Conservation (phyloP, 2,329 filamentous ascomycete genomes). For the Lasiodiplodia hormozganensis region DNA sequence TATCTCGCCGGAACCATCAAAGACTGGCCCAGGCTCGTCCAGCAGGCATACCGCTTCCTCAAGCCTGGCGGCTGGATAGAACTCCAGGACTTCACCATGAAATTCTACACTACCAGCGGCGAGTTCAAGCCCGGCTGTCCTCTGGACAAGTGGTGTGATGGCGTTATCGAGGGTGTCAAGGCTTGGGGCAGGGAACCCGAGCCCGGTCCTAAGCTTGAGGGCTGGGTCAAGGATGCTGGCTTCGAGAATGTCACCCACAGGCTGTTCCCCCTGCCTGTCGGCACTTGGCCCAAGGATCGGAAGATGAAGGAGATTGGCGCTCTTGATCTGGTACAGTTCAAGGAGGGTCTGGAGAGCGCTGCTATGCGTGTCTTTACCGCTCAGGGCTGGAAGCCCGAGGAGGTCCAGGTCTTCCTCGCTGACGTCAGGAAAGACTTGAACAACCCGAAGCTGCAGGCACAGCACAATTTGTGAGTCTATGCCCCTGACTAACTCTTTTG, state of each 20-base stretch:
- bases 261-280: slow-evolving; percentile 37
- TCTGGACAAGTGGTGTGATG: slow-evolving; percentile 24
- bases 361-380: slow-evolving; percentile 33
- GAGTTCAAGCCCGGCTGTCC: slow-evolving; percentile 34
- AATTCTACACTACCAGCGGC: slow-evolving; percentile 42
- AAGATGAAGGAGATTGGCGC: slow-evolving; percentile 28
- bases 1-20: slow-evolving; percentile 59
- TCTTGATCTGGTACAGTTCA: slow-evolving; percentile 17
- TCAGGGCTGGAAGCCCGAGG: slow-evolving; percentile 31
- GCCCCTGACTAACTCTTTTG: not conserved
- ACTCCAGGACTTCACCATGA: slow-evolving; percentile 39
- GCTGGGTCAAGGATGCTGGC: slow-evolving; percentile 37
- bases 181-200: slow-evolving; percentile 28
- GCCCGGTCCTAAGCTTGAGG: slow-evolving; percentile 35
- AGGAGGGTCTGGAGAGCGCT: slow-evolving; percentile 24
- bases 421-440: slow-evolving; percentile 30
- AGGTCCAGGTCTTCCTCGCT: slow-evolving; percentile 33
- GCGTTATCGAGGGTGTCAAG: slow-evolving; percentile 16
- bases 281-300: slow-evolving; percentile 36
- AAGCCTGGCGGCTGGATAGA: slow-evolving; percentile 45
- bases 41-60: slow-evolving; percentile 55
- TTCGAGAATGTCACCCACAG: slow-evolving; percentile 36
- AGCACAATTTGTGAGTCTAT: slow-evolving; percentile 26
- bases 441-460: slow-evolving; percentile 30
- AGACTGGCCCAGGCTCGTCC: slow-evolving; percentile 60